phyloP scores from a whole-genome alignment of 371 early-diverging fungal genomes.

The Mucor sp. region DNA sequence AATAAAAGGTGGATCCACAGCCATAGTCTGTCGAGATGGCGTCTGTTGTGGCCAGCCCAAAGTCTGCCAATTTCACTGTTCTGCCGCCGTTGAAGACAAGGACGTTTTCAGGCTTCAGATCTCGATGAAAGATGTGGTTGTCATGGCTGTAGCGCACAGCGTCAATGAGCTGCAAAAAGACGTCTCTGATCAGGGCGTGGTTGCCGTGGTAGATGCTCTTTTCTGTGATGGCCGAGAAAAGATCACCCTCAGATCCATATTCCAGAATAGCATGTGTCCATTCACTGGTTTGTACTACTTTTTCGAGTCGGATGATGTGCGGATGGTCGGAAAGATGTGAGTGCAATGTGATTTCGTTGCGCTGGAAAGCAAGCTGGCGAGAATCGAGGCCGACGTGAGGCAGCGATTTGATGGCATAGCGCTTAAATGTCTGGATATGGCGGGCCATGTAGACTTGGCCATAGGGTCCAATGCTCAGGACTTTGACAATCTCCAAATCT shows the following conservation, averaged over 20 bases:
- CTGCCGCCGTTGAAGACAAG: conserved; percentile 50
- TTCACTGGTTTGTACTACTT: conserved; percentile 60
- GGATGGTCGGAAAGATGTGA: conserved; percentile 65
- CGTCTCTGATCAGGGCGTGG: conserved; percentile 52
- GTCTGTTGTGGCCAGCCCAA: conserved; percentile 89
- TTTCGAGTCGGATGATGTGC: conserved; percentile 74
- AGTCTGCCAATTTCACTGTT: conserved; percentile 87
- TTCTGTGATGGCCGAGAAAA: conserved; percentile 69
- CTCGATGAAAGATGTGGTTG: conserved; percentile 68
- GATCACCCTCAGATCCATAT: conserved; percentile 69
- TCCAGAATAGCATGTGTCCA: conserved; percentile 78
- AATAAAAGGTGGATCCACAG: conserved; percentile 91
- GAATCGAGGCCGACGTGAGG: conserved; percentile 58
- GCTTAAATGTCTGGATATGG: conserved; percentile 34
- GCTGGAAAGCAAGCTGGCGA: conserved; percentile 64
- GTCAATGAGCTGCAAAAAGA: conserved; percentile 60
- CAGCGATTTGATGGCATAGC: conserved; percentile 71
- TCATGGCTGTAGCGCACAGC: conserved; percentile 64
- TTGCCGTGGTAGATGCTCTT: conserved; percentile 53
- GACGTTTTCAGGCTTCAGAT: conserved; percentile 77
- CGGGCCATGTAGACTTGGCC: conserved; percentile 70
- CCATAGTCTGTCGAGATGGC: conserved; percentile 78
- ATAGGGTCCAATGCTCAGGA: conserved; percentile 74
- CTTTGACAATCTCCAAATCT: conserved; percentile 38
- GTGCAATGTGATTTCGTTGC: conserved; percentile 78